Evolutionary conservation across 106 monocot genomes (phyloP).

Genomic region (Dioscorea zingiberensis): DNA sequence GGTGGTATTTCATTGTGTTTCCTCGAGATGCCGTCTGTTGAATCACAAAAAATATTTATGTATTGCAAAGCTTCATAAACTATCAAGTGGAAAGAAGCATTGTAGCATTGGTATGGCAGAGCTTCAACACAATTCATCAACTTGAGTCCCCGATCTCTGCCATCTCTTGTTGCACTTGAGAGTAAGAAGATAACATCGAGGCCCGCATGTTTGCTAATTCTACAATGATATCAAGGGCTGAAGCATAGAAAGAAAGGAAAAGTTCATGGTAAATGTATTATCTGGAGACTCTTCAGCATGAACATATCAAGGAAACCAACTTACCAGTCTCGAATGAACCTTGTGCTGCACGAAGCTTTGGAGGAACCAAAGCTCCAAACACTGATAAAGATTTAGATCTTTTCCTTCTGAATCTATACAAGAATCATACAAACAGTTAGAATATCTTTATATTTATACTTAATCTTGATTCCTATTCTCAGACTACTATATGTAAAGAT

Average conservation of each 20-base stretch:
- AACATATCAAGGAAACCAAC: background rate
- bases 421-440: background rate
- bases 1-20: too few relatives aligned
- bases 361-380: conserved; percentile 81
- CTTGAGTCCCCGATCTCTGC: background rate
- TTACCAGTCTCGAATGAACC: conserved; percentile 81
- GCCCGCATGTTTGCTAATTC: conserved; percentile 63
- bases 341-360: conserved; percentile 79
- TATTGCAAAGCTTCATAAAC: too few relatives aligned
- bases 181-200: conserved; percentile 43
- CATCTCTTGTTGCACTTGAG: conserved; percentile 17
- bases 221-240: conserved; percentile 67
- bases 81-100: too few relatives aligned
- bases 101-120: too few relatives aligned
- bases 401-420: conserved; percentile 41
- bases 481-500: too few relatives aligned
- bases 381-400: conserved; percentile 65
- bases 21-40: too few relatives aligned
- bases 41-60: too few relatives aligned
- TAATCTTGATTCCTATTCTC: background rate
- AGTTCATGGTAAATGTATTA: background rate
- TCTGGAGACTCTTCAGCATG: background rate
- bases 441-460: background rate
- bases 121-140: background rate
- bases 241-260: background rate